Conservation (phyloP, 2,329 filamentous ascomycete species). For the Lecanicillium sp. region DNA sequence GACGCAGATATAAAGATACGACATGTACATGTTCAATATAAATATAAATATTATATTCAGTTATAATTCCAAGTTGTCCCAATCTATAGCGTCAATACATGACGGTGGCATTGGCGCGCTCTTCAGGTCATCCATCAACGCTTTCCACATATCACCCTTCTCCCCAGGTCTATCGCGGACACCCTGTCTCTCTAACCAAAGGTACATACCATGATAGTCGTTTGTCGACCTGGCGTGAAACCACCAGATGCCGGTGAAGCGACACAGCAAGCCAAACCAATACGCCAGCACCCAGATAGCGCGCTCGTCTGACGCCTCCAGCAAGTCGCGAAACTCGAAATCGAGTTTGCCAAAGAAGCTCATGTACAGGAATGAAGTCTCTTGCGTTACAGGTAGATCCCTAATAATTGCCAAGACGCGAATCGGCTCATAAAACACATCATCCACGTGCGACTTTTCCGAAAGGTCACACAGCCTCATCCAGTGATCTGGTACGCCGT, state of each 20-base stretch:
- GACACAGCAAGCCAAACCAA: conserved; percentile 16
- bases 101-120: conserved; percentile 3
- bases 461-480: conserved; percentile 8
- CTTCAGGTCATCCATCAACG: conserved; percentile 15
- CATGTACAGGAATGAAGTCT: conserved; percentile 14
- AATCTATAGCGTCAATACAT: not conserved
- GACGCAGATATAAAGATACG: not conserved
- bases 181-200: conserved; percentile 11
- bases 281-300: conserved; percentile 18
- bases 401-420: conserved; percentile 9
- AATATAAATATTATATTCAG: no score
- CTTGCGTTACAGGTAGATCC: conserved; percentile 7
- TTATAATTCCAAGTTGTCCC: no score
- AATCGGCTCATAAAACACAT: conserved; percentile 10
- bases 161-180: conserved; percentile 9
- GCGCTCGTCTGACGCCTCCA: conserved; percentile 13
- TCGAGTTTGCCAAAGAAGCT: conserved; percentile 14
- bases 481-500: conserved; percentile 9
- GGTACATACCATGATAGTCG: conserved; percentile 12
- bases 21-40: no score
- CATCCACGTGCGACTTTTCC: conserved; percentile 2
- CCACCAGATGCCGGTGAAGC: conserved; percentile 17
- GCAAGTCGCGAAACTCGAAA: conserved; percentile 12
- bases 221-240: conserved; percentile 10
- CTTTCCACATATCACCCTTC: conserved; percentile 14